Percentiles rank a stretch among this genome's conserved stretches.
Conservation (phyloP, 495 filamentous ascomycete genomes). For the Tuber microsphaerosporum region DNA sequence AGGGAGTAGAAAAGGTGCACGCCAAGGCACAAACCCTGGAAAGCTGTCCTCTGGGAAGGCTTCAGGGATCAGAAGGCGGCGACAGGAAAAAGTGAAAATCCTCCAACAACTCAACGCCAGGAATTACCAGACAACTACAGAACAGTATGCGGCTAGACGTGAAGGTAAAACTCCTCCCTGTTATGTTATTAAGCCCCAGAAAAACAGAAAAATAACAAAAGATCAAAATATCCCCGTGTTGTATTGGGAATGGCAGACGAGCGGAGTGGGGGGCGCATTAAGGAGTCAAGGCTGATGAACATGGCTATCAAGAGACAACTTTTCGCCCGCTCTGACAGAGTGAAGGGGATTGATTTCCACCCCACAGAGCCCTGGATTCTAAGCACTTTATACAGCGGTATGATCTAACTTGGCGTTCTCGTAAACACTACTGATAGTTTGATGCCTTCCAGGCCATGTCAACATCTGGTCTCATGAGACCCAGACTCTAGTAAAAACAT, state of each 20-base stretch:
- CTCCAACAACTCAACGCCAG: slow-evolving; percentile 20
- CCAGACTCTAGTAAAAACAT: slow-evolving; percentile 95
- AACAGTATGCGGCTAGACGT: slow-evolving; percentile 80
- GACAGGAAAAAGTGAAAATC: slow-evolving; percentile 20
- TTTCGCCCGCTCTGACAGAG: slow-evolving; percentile 77
- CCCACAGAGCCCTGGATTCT: slow-evolving; percentile 96
- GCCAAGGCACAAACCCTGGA: background rate
- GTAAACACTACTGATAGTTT: slow-evolving; percentile 7
- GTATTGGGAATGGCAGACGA: slow-evolving; percentile 29
- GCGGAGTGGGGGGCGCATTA: slow-evolving; percentile 15
- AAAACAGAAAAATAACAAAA: slow-evolving; percentile 25
- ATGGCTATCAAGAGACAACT: slow-evolving; percentile 58
- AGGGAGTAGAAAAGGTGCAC: background rate
- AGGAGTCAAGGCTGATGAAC: slow-evolving; percentile 41
- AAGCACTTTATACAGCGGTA: slow-evolving; percentile 92
- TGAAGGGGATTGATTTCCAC: slow-evolving; percentile 97
- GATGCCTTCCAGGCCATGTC: slow-evolving; percentile 63
- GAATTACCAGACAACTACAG: slow-evolving; percentile 19
- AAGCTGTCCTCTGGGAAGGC: slow-evolving; percentile 35
- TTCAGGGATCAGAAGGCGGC: slow-evolving; percentile 15
- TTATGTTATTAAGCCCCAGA: slow-evolving; percentile 11
- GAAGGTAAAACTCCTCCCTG: slow-evolving; percentile 58
- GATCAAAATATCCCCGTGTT: slow-evolving; percentile 20
- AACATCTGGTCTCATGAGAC: slow-evolving; percentile 99
- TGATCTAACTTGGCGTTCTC: slow-evolving; percentile 39